Base-by-base conservation (phyloP, 139 green algal species). In the Volvox reticuliferus region DNA sequence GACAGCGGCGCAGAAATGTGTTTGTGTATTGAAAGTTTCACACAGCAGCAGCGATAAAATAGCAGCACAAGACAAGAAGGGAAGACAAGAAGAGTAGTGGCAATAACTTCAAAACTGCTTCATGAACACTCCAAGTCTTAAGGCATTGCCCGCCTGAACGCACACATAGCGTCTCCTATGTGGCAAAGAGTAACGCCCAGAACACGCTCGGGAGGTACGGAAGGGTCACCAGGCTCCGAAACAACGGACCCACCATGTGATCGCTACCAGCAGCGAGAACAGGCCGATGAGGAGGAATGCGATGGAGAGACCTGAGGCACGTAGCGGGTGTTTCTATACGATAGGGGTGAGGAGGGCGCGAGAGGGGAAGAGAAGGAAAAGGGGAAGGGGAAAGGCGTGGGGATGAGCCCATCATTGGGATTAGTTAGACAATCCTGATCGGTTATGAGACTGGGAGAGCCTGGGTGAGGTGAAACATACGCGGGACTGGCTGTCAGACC, bases 261-360 rank as follows among this genome's bases (percentile, higher is more conserved):
- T 1, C 14, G 22, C 21, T 20, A 67, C 22, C 1, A 37, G 0
- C 17, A 88, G 21, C 24, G 65, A 21, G 65, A 35, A 1, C 0
- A 88, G 21, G 2, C 16, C 82, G 24, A 88, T 79, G 35, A 79
- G 33, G 33, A 88, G 19, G 33, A 88, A 79, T 24, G 82, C 82
- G 35, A 88, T 24, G 65, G 82, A 88, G 0, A 88, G 82, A 28
- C 35, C 65, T 24, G 82, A 13, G 3, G 82, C 33, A 0, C n/a
- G 33, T 12, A 79, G 13, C 24, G 67, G 33, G 82, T 88, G 78
- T 35, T 79, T 19, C 82, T 88, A 63, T 17, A 62, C 44, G 36
- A 30, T 24, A 26, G 9, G 78, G 33, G 12, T n/a, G 78, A 33
- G 78, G 35, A 17, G 78, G 78, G 12, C 1, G 78, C 2, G 78